Evolutionary conservation across 208 protist genomes (phyloP).

Genomic region (Leishmania tropica): DNA sequence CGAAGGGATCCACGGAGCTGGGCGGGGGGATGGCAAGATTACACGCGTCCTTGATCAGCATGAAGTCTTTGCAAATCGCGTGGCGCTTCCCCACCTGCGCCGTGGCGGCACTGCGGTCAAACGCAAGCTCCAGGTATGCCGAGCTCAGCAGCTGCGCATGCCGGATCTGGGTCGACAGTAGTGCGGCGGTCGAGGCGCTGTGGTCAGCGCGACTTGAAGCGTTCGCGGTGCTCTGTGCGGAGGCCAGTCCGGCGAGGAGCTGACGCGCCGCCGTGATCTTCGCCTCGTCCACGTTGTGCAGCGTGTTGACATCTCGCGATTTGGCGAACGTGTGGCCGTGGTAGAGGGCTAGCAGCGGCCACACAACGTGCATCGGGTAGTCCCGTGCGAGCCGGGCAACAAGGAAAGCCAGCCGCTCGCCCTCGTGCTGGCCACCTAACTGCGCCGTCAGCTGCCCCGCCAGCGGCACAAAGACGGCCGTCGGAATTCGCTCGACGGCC

Average conservation of each 20-base stretch:
- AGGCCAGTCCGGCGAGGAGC: slow-evolving; percentile 12
- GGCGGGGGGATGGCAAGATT: slow-evolving; percentile 51
- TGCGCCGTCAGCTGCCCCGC: slow-evolving; percentile 74
- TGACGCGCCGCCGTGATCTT: slow-evolving; percentile 26
- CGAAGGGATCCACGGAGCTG: slow-evolving; percentile 28
- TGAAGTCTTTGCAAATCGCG: slow-evolving; percentile 42
- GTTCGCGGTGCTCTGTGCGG: neutral
- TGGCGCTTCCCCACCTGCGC: slow-evolving; percentile 18
- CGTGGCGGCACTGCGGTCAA: slow-evolving; percentile 29
- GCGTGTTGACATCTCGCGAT: slow-evolving; percentile 24
- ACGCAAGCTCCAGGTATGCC: slow-evolving; percentile 85
- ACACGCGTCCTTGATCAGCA: slow-evolving; percentile 31
- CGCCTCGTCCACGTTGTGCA: slow-evolving; percentile 22
- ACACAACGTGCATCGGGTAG: slow-evolving; percentile 63
- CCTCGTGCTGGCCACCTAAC: slow-evolving; percentile 35
- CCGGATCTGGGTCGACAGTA: slow-evolving; percentile 25
- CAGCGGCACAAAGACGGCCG: slow-evolving; percentile 60
- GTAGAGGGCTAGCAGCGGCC: slow-evolving; percentile 75
- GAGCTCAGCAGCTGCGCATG: slow-evolving; percentile 62
- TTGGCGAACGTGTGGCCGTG: slow-evolving; percentile 60
- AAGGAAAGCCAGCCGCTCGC: slow-evolving; percentile 36
- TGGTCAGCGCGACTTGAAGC: neutral
- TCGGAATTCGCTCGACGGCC: slow-evolving; percentile 55
- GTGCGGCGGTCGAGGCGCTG: neutral
- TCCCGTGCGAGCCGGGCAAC: slow-evolving; percentile 52